Evolutionary conservation across 2,329 filamentous ascomycete genomes (phyloP).

Genomic region (Paracoccidioides lutzii): DNA sequence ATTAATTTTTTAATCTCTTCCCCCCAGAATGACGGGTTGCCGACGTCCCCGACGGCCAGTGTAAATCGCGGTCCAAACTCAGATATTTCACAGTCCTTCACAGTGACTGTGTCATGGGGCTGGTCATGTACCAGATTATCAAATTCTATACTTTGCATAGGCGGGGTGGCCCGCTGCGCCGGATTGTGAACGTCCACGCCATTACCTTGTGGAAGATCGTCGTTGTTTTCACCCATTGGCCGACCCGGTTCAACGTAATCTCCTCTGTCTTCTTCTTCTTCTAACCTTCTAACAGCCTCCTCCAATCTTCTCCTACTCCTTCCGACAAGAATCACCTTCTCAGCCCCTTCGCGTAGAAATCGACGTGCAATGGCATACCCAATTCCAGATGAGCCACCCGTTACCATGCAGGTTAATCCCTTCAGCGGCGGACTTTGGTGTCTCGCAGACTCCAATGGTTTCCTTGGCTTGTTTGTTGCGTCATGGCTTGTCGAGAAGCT

Average conservation of each 20-base stretch:
- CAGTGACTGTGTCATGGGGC: neutral
- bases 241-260: neutral
- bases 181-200: neutral
- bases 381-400: slow-evolving; percentile 59
- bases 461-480: neutral
- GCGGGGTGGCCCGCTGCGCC: neutral
- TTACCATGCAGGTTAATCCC: slow-evolving; percentile 42
- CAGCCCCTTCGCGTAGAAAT: slow-evolving; percentile 51
- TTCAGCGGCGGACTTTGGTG: slow-evolving; percentile 14
- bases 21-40: slow-evolving; percentile 15
- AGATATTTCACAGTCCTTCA: slow-evolving; percentile 1
- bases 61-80: slow-evolving; percentile 2
- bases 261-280: neutral
- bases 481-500: neutral
- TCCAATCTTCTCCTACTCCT: slow-evolving; percentile 39
- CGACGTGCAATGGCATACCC: slow-evolving; percentile 53
- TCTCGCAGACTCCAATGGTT: neutral
- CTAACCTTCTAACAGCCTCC: slow-evolving; percentile 21
- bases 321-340: slow-evolving; percentile 47
- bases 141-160: neutral
- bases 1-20: slow-evolving; percentile 27
- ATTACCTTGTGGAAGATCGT: neutral
- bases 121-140: neutral
- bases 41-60: slow-evolving; percentile 26
- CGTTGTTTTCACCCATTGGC: neutral